Conservation (phyloP, 169 alveolate species). For the Plasmodium blacklocki region DNA sequence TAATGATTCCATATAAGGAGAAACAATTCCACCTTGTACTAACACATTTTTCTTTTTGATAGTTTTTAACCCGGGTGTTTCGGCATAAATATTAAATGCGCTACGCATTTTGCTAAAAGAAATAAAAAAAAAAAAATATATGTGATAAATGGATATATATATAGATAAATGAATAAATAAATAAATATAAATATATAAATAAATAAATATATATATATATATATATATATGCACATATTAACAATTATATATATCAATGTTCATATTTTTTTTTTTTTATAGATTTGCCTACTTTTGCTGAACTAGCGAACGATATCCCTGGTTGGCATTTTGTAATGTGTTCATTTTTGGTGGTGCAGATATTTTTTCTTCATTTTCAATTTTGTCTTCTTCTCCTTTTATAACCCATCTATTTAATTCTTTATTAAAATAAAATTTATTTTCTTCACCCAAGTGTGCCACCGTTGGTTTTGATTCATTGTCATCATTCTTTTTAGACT, state of each 20-base stretch:
- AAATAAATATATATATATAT: too few relatives aligned
- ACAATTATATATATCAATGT: too few relatives aligned
- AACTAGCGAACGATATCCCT: constrained; percentile 48
- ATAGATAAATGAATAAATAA: neutral
- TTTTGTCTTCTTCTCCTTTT: constrained; percentile 89
- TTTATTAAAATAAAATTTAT: constrained; percentile 88
- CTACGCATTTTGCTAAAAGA: constrained; percentile 76
- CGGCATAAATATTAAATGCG: constrained; percentile 81
- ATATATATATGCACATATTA: too few relatives aligned
- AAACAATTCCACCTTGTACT: constrained; percentile 69
- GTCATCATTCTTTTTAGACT: constrained; percentile 65
- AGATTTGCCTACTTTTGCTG: constrained; percentile 45
- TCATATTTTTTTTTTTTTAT: too few relatives aligned
- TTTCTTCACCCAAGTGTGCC: constrained; percentile 90
- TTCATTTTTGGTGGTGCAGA: constrained; percentile 73
- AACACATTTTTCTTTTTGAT: constrained; percentile 52
- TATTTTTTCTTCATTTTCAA: constrained; percentile 51
- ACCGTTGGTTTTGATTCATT: constrained; percentile 43
- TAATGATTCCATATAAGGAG: constrained; percentile 78
- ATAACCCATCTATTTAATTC: constrained; percentile 90
- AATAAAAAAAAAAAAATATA: neutral
- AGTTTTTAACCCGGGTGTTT: constrained; percentile 84
- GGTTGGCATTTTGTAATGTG: constrained; percentile 23
- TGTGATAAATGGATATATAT: neutral
- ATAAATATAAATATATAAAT: too few relatives aligned